These are phyloP conservation scores for Oxyria digyna DNA, from an alignment of 148 eudicot genomes.

Conservation along the genomic window DNA sequence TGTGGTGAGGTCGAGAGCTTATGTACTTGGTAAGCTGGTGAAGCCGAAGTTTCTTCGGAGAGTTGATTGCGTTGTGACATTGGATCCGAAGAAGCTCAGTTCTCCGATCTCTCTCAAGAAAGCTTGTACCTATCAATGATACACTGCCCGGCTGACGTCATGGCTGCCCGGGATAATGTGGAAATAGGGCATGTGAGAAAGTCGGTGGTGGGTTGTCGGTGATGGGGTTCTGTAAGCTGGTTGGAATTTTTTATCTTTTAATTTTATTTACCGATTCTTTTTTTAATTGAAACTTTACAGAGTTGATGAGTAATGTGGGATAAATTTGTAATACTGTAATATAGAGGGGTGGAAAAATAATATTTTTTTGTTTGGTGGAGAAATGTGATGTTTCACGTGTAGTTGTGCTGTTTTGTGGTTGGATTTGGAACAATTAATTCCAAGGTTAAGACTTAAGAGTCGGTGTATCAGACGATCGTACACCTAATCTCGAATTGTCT, in stretches of 20 bases:
- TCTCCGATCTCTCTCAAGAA: slow-evolving; percentile 54
- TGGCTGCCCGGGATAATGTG: neutral
- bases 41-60: slow-evolving; percentile 57
- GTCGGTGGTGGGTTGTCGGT: neutral
- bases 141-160: neutral
- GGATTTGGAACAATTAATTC: no score
- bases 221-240: neutral
- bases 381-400: neutral
- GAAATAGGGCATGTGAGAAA: slow-evolving; percentile 5
- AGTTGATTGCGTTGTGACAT: slow-evolving; percentile 36
- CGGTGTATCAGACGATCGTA: no score
- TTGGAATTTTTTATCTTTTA: neutral
- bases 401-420: neutral
- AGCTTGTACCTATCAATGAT: slow-evolving; percentile 46
- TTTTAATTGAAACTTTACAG: neutral
- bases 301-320: neutral
- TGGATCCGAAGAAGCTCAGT: slow-evolving; percentile 35
- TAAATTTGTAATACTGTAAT: neutral
- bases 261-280: neutral
- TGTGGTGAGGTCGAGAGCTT: slow-evolving; percentile 50
- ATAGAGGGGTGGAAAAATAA: neutral
- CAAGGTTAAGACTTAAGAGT: no score
- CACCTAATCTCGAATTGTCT: no score
- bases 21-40: slow-evolving; percentile 70
- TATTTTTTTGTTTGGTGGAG: neutral